A percentile compares a stretch with the other conserved stretches of the same genome.
Conservation (phyloP, 352 stramenopile species). For the Aphanomyces invadans region DNA sequence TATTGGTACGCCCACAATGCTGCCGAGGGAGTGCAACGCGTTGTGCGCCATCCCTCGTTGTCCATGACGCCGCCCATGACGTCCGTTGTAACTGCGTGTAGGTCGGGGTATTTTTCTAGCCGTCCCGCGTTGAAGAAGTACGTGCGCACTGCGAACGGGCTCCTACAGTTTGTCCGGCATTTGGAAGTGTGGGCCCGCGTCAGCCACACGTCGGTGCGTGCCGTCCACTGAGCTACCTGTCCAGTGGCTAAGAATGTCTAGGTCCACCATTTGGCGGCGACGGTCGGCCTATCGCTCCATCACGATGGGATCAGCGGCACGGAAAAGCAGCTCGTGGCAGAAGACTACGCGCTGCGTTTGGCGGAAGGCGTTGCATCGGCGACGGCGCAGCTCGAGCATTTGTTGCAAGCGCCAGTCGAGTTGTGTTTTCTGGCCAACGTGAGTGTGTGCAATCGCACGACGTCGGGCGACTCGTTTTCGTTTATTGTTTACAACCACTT, state of each 20-base stretch:
- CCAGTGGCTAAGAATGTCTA: neutral
- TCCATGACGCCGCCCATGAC: no score
- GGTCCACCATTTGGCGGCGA: slow-evolving; percentile 34
- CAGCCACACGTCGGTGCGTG: neutral
- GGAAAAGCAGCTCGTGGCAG: slow-evolving; percentile 91
- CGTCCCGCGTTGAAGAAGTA: slow-evolving; percentile 89
- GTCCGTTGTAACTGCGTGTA: neutral
- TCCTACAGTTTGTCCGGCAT: slow-evolving; percentile 88
- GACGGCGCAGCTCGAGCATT: slow-evolving; percentile 56
- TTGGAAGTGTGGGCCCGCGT: slow-evolving; percentile 46
- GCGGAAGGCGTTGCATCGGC: slow-evolving; percentile 68
- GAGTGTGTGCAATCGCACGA: slow-evolving; percentile 83
- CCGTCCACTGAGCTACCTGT: neutral
- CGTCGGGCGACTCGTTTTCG: slow-evolving; percentile 54
- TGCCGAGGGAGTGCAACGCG: no score
- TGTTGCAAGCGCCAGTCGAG: slow-evolving; percentile 55
- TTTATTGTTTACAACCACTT: slow-evolving; percentile 66
- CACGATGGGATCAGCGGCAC: slow-evolving; percentile 95
- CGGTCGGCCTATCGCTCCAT: slow-evolving; percentile 91
- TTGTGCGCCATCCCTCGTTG: no score
- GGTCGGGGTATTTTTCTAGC: slow-evolving; percentile 94
- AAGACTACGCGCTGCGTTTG: slow-evolving; percentile 93
- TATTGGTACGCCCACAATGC: slow-evolving; percentile 84
- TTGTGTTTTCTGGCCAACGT: slow-evolving; percentile 84
- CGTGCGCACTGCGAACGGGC: slow-evolving; percentile 77